phyloP scores from a whole-genome alignment of 2,329 filamentous ascomycete species.

The Biscogniauxia mediterranea region DNA sequence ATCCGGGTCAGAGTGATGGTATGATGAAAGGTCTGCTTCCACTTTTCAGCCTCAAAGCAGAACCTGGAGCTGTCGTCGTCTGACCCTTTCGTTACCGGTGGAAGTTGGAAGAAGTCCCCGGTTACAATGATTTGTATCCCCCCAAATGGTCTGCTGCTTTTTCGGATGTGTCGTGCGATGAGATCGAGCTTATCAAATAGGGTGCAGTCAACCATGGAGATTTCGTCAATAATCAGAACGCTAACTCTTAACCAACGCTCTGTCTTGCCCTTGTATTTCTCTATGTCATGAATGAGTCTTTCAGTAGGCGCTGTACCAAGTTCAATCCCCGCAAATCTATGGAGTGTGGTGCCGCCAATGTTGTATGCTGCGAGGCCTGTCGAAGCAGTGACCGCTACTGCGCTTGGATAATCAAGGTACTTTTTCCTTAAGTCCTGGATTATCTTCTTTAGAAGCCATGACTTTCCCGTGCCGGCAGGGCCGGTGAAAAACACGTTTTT shows the following conservation, averaged over 20 bases:
- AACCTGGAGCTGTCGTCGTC: constrained; percentile 68
- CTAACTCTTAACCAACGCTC: constrained; percentile 84
- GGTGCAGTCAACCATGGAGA: constrained; percentile 98
- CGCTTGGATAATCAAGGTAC: constrained; percentile 79
- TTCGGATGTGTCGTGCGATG: constrained; percentile 80
- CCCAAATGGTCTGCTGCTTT: constrained; percentile 89
- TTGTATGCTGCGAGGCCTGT: constrained; percentile 96
- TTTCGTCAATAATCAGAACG: constrained; percentile 86
- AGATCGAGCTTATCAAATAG: constrained; percentile 94
- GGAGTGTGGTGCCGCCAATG: constrained; percentile 90
- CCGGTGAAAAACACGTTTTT: constrained; percentile 97
- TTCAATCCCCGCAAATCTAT: constrained; percentile 94
- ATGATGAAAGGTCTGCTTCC: constrained; percentile 89
- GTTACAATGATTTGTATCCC: constrained; percentile 96
- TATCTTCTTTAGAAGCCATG: constrained; percentile 89
- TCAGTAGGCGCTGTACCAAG: constrained; percentile 85
- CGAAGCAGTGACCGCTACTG: constrained; percentile 90
- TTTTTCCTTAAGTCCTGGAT: constrained; percentile 79
- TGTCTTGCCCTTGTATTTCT: constrained; percentile 68
- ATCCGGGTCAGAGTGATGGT: constrained; percentile 94
- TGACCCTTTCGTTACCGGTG: constrained; percentile 81
- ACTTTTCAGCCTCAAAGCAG: constrained; percentile 87
- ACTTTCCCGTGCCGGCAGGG: constrained; percentile 95
- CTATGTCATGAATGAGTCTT: constrained; percentile 90
- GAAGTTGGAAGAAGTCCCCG: constrained; percentile 96